Base-by-base conservation (phyloP, 1,284 basidiomycete genomes). In the Heimioporus retisporus region DNA sequence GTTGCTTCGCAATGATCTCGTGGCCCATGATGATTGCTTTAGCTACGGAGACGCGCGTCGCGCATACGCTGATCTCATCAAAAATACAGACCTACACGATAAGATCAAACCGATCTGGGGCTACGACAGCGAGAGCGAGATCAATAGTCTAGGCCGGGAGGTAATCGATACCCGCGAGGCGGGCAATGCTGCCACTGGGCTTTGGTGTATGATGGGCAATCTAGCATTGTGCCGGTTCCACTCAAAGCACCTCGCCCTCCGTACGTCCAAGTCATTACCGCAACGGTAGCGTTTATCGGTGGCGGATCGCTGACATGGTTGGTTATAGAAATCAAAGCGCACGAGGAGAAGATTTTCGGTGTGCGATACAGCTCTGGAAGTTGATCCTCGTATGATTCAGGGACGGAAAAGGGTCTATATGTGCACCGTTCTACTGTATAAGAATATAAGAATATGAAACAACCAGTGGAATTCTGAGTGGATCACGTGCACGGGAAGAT, bases 41-140 rank as follows among this genome's bases (percentile, higher is more conserved):
- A 79, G 73, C 7, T 73, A 76, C 6, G 67, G 54, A 2, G 72
- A 77, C 60, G n/a, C 72, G 16, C 77, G 70, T 6, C 78, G 80
- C 0, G 73, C 60, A 44, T 79, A 67, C n/a, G 3, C 56, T 31
- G 59, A 70, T 46, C 73, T 79, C n/a, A 63, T 76, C 66, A 64
- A 75, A 63, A 55, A 65, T 23, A 72, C 63, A 64, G 80, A 66
- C 67, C 73, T 80, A 57, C 75, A 75, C 13, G 68, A 68, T 46
- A 67, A 76, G 54, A 55, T 79, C 25, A 55, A 80, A 46, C 82
- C 80, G 0, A 80, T 93, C 60, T 93, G 91, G 90, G 89, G 90
- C 0, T 70, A 90, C 31, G 83, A 92, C 72, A 75, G 79, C 14
- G 91, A 93, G 75, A 90, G 90, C 15, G 91, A 94, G 77, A 72